Evolutionary conservation across 805 yeast species (phyloP).

Genomic region (Spathaspora sp.): DNA sequence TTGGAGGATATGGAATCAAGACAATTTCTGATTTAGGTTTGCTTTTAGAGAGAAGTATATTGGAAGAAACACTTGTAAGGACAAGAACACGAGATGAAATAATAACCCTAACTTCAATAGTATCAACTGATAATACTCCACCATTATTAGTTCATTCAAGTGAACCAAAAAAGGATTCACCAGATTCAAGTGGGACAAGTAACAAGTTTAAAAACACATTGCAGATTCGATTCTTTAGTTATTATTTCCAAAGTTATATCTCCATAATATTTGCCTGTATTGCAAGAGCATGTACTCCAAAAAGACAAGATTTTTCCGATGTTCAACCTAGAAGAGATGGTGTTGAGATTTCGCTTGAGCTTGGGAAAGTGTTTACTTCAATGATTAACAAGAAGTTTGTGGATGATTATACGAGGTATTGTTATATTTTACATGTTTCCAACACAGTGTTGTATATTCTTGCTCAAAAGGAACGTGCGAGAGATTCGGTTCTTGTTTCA

Average conservation of each 20-base stretch:
- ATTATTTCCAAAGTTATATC: slow-evolving; percentile 45
- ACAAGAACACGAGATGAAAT: slow-evolving; percentile 44
- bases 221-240: slow-evolving; percentile 49
- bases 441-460: slow-evolving; percentile 39
- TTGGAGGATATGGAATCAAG: slow-evolving; percentile 38
- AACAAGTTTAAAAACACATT: slow-evolving; percentile 62
- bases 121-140: slow-evolving; percentile 24
- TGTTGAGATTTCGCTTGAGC: slow-evolving; percentile 35
- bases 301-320: slow-evolving; percentile 41
- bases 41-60: slow-evolving; percentile 47
- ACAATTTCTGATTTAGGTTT: slow-evolving; percentile 39
- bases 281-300: slow-evolving; percentile 43
- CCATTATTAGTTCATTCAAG: slow-evolving; percentile 42
- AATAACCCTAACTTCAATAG: slow-evolving; percentile 38
- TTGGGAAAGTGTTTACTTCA: slow-evolving; percentile 21
- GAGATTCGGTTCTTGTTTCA: slow-evolving; percentile 30
- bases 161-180: slow-evolving; percentile 27
- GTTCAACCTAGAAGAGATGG: slow-evolving; percentile 34
- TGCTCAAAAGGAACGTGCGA: slow-evolving; percentile 19
- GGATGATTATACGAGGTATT: slow-evolving; percentile 23
- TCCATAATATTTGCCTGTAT: slow-evolving; percentile 41
- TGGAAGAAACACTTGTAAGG: slow-evolving; percentile 58
- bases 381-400: slow-evolving; percentile 19
- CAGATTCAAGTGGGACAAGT: slow-evolving; percentile 29
- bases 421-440: slow-evolving; percentile 22